These are phyloP conservation scores for Funneliformis mosseae DNA, from an alignment of 192 early-diverging fungal species.

Conservation along the genomic window DNA sequence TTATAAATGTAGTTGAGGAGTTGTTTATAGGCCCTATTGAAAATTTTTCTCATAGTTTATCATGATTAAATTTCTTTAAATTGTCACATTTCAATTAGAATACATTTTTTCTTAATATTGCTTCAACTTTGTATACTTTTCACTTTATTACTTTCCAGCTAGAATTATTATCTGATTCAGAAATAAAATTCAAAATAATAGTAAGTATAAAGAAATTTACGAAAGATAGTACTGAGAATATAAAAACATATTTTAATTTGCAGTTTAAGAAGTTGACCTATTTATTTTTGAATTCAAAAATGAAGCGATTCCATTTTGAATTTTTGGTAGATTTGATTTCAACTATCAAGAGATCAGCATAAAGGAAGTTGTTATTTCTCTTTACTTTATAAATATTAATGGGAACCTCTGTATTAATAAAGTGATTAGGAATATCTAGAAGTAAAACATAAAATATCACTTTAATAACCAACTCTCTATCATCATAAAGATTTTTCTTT, in stretches of 20 bases:
- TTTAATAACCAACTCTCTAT: background rate
- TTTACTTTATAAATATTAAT: background rate
- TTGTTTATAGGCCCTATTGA: background rate
- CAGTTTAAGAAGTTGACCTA: background rate
- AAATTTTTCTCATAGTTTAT: background rate
- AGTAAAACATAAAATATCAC: background rate
- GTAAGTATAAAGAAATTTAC: background rate
- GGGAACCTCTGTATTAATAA: background rate
- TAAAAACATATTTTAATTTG: background rate
- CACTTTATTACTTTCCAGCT: background rate
- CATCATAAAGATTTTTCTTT: background rate
- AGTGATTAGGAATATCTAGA: background rate
- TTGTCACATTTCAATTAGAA: background rate
- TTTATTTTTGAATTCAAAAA: slow-evolving; percentile 4
- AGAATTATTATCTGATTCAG: too few species aligned
- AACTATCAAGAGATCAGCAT: background rate
- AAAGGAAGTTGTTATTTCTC: background rate
- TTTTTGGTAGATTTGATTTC: background rate
- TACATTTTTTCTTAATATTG: background rate
- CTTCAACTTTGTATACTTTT: background rate
- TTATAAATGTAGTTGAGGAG: background rate
- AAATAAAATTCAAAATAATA: too few species aligned
- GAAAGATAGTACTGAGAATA: background rate
- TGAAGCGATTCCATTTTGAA: background rate
- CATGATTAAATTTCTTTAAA: background rate